phyloP scores from a whole-genome alignment of 2,329 filamentous ascomycete genomes.

The Xylariaceae sp. region DNA sequence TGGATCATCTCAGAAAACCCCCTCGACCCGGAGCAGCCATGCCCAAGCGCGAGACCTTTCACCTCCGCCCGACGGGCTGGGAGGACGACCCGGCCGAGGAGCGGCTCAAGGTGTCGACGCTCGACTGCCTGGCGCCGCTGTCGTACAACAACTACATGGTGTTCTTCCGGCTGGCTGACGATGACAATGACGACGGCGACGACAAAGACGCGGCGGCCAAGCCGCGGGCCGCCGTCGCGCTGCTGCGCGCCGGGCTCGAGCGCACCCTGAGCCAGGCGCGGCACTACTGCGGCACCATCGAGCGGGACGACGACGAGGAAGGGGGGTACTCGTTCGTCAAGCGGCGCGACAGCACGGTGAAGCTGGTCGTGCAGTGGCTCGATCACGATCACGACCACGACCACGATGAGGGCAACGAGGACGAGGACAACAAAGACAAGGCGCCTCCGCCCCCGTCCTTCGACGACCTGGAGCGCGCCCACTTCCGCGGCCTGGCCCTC shows the following conservation, averaged over 20 bases:
- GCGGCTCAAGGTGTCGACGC: conserved; percentile 2
- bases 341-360: conserved; percentile 25
- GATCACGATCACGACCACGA: conserved; percentile 25
- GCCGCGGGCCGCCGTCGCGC: conserved; percentile 9
- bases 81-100: conserved; percentile 1
- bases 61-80: background rate
- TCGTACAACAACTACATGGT: conserved; percentile 31
- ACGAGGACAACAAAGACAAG: conserved; percentile 2
- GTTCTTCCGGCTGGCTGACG: conserved; percentile 30
- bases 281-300: conserved; percentile 32
- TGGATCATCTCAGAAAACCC: too few species aligned
- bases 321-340: conserved; percentile 31
- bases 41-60: background rate
- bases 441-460: conserved; percentile 32
- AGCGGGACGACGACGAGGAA: conserved; percentile 26
- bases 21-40: too few species aligned
- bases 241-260: conserved; percentile 29
- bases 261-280: conserved; percentile 28
- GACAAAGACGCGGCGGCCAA: background rate
- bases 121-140: background rate
- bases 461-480: conserved; percentile 27
- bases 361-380: conserved; percentile 30
- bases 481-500: conserved; percentile 26
- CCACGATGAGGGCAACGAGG: too few species aligned
- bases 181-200: background rate